Base-by-base conservation (phyloP, 768 basidiomycete species). In the Lactarius pseudohatsudake region DNA sequence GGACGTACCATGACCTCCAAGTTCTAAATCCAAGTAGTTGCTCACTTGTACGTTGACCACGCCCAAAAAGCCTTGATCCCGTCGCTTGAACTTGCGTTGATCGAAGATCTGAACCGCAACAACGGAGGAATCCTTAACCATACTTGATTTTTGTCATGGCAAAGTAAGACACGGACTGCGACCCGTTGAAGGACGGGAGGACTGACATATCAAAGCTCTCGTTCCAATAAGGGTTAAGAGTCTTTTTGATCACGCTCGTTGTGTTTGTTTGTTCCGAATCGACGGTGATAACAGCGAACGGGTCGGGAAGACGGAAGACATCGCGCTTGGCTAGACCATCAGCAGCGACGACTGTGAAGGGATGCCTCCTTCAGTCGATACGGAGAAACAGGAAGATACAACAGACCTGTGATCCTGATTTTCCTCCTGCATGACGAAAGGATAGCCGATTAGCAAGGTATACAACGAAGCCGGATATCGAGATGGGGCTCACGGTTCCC, bases 51-150 rank as follows among this genome's bases (percentile, higher is more conserved):
- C 85, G 75, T 99, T 99, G 72, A 98, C 96, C 16, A 98, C 96
- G 41, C 97, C 97, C 62, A 99, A 81, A 78, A 99, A 99, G 2
- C 97, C 97, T 76, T 98, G 97, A 76, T 99, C 97, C 73, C 90
- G 88, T 78, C 92, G 85, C 83, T 99, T 99, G 82, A 98, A 98
- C 79, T 99, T 99, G 77, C 94, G 89, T 78, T 98, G 96, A 79
- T 99, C 97, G 72, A 98, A 98, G 72, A 98, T 97, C 79, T 99
- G 97, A 1, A 98, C 96, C 5, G 94, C 94, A 65, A 99, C 86
- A 57, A 98, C 92, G 20, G 96, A 98, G n/a, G 92, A 94, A 72
- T 99, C 97, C 77, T 95, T 96, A 75, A 97, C 96, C 60, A 86
- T 92, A 71, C 96, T 98, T 72, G 30, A 63, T 65, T 55, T 65